Percentiles rank a stretch among this genome's conserved stretches.
Evolutionary conservation across 2,329 filamentous ascomycete species (phyloP).

Genomic region (Ascocoryne sarcoides): DNA sequence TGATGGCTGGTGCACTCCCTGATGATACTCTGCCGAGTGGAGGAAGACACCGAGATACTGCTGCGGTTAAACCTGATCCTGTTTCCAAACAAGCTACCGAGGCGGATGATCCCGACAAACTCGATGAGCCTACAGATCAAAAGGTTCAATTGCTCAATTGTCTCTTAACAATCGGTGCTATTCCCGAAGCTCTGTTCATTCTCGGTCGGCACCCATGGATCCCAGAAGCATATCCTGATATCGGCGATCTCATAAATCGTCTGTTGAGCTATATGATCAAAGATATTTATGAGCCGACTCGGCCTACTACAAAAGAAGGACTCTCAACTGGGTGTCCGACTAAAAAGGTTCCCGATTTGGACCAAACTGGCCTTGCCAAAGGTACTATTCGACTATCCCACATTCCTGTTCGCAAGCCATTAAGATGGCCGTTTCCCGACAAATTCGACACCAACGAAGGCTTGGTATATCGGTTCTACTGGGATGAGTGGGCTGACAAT

Average conservation of each 20-base stretch:
- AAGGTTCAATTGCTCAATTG: conserved; percentile 80
- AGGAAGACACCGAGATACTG: conserved; percentile 37
- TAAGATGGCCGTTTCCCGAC: conserved; percentile 81
- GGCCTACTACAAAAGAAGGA: conserved; percentile 33
- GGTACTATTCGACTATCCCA: conserved; percentile 56
- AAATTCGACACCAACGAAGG: conserved; percentile 66
- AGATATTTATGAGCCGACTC: conserved; percentile 52
- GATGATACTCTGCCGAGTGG: conserved; percentile 61
- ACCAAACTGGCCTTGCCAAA: conserved; percentile 61
- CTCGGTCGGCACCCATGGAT: conserved; percentile 91
- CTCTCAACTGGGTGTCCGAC: conserved; percentile 35
- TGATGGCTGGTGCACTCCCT: conserved; percentile 75
- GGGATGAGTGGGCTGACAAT: conserved; percentile 94
- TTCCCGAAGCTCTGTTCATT: conserved; percentile 89
- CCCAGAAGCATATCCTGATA: conserved; percentile 71
- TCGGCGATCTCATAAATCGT: conserved; percentile 74
- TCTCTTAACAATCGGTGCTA: conserved; percentile 79
- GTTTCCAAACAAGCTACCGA: conserved; percentile 37
- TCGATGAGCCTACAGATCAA: conserved; percentile 73
- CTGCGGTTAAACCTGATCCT: conserved; percentile 43
- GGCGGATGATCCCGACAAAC: conserved; percentile 39
- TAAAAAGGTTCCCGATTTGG: conserved; percentile 42
- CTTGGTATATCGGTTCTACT: conserved; percentile 83
- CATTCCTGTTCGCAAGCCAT: conserved; percentile 52
- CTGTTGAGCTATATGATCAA: conserved; percentile 75